Base-by-base conservation (phyloP, 305 asterid genomes). In the Fraxinus paxiana region DNA sequence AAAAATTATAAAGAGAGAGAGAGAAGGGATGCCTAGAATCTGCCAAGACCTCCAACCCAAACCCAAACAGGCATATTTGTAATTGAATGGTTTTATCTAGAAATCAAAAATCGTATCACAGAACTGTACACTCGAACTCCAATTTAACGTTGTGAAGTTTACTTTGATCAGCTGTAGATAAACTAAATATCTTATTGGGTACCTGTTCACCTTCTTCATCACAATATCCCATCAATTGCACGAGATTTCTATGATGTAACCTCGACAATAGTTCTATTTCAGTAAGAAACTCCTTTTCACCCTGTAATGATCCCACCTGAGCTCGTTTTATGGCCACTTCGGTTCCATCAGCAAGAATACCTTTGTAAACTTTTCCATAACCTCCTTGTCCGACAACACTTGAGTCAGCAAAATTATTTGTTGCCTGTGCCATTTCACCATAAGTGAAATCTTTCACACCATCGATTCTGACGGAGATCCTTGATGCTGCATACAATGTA, bases 121-220 rank as follows among this genome's bases (percentile, higher is more conserved):
- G 72, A 24, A 63, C 72, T 63, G 17, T 3, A 63, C 33, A 10
- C 10, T 20, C 1, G 17, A 9, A 24, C 71, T 63, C 33, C 71
- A 63, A 63, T 63, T 63, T 7, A 4, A 22, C 13, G 6, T 59
- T 22, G 33, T 20, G 33, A 24, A 24, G 34, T 63, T 63, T 10
- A 63, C 17, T 24, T 63, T 63, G 17, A 61, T 4, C 2, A n/a
- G 3, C 22, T 61, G 18, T n/a, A 28, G 1, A 41, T 41, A 13
- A 65, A 75, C 33, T 51, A 41, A 37, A 83, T n/a, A 30, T 61
- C 79, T 54, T 70, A 33, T 12, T 35, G n/a, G 26, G 73, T 89
- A 94, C 98, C 95, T 96, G 99, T 86, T 94, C 99, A 20, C 91
- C 97, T 85, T 93, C 96, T 85, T 94, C 98, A 59, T 95, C 99